Percentiles rank a stretch among this genome's conserved stretches.
Conservation (phyloP, 2,329 filamentous ascomycete species). For the Colletotrichum musae region DNA sequence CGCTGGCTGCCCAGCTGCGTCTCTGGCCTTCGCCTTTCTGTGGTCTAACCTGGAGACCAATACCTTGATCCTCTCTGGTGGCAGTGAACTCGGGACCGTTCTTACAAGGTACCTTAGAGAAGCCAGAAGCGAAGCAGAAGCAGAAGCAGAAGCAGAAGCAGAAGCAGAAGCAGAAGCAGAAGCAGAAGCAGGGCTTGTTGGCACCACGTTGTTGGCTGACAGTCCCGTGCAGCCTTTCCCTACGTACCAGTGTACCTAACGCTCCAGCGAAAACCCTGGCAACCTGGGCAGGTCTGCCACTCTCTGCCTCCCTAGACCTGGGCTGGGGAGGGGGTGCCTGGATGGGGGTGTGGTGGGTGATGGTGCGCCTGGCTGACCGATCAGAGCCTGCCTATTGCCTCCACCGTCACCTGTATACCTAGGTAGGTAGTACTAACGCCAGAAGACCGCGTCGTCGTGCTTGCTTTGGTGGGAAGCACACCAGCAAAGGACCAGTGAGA, state of each 20-base stretch:
- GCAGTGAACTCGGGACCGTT: constrained; percentile 18
- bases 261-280: constrained; percentile 37
- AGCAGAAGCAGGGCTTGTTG: constrained; percentile 37
- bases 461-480: constrained; percentile 13
- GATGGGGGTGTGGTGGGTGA: constrained; percentile 2
- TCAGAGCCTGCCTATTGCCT: constrained; percentile 22
- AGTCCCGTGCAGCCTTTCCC: constrained; percentile 42
- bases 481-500: constrained; percentile 23
- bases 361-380: constrained; percentile 31
- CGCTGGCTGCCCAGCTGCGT: background rate
- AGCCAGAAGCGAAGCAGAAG: too few relatives aligned
- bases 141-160: too few relatives aligned
- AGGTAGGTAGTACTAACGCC: background rate
- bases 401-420: background rate
- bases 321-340: constrained; percentile 8
- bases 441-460: constrained; percentile 10
- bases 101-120: background rate
- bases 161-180: background rate
- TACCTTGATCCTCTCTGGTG: background rate
- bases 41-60: constrained; percentile 42
- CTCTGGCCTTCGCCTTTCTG: background rate
- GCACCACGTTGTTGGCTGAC: constrained; percentile 49
- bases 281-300: constrained; percentile 32
- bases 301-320: constrained; percentile 26
- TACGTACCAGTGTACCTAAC: constrained; percentile 1